Base-by-base conservation (phyloP, 805 yeast genomes). In the Candida multigemmis region DNA sequence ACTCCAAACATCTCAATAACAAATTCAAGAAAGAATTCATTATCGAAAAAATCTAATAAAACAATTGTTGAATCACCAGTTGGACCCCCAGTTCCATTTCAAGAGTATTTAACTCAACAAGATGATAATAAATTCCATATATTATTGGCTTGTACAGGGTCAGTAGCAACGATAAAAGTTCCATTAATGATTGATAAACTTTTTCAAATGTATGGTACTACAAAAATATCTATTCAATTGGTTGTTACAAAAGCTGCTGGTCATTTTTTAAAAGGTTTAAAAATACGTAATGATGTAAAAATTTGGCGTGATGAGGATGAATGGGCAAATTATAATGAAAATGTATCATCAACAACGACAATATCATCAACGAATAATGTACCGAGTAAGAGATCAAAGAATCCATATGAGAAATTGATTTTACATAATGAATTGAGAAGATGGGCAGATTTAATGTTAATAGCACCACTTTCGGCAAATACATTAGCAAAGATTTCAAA, bases 251-350 rank as follows among this genome's bases (percentile, higher is more conserved):
- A 74, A 33, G 72, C 93, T 1, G 94, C 96, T 0, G 85, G 79
- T 35, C 87, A 82, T 36, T 61, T 62, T 27, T 41, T 63, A 24
- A 53, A 56, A 47, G 89, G 93, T 33, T 51, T 79, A 27, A 53
- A 74, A 41, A 53, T 72, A 46, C 51, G 82, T 13, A 66, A 78
- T 11, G 77, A 77, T 41, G 84, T 86, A 14, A 77, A 77, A 34
- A 73, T 87, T 11, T 89, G 97, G 97, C 69, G 87, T 45, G 96
- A 91, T 46, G 69, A 71, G 32, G 98, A 91, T 49, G 97, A 89
- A 55, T 89, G 98, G 98, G 68, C 57, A 10, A 59, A 60, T 31
- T 57, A 47, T 26, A 46, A 45, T 26, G 61, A 54, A 26, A 34
- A 15, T 37, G 32, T 27, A 32, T 34, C 30, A 30, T 30, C 15